These are phyloP conservation scores for Fusarium penzigii DNA, from an alignment of 2,329 filamentous ascomycete genomes.

Conservation along the genomic window DNA sequence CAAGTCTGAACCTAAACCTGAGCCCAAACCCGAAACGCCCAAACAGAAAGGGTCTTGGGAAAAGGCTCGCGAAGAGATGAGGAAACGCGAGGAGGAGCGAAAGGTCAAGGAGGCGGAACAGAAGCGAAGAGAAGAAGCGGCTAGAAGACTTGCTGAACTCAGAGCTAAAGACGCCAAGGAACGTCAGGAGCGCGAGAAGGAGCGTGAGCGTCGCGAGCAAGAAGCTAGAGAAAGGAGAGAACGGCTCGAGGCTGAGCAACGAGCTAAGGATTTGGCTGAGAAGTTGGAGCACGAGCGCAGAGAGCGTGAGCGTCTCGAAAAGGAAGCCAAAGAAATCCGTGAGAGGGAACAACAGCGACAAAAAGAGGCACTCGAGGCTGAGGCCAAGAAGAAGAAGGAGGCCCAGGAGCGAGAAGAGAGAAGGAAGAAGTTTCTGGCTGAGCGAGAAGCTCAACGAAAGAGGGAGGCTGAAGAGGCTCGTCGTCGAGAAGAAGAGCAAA, in stretches of 20 bases:
- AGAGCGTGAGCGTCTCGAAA: constrained; percentile 46
- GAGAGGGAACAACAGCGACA: constrained; percentile 45
- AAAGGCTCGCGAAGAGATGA: constrained; percentile 67
- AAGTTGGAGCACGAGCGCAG: constrained; percentile 40
- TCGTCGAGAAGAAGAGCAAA: constrained; percentile 32
- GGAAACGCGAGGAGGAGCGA: constrained; percentile 64
- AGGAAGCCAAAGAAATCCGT: constrained; percentile 40
- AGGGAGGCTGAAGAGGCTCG: constrained; percentile 27
- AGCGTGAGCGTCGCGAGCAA: constrained; percentile 39
- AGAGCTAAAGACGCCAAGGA: constrained; percentile 57
- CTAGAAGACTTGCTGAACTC: constrained; percentile 53
- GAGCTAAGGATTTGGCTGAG: constrained; percentile 35
- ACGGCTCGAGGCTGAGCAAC: constrained; percentile 29
- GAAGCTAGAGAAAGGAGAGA: constrained; percentile 31
- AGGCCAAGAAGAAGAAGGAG: constrained; percentile 37
- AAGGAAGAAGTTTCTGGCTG: constrained; percentile 24
- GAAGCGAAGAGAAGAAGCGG: constrained; percentile 58
- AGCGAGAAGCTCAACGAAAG: constrained; percentile 22
- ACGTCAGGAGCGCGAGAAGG: constrained; percentile 43
- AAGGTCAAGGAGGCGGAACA: constrained; percentile 62
- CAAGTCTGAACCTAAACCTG: not conserved
- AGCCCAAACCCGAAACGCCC: constrained; percentile 27
- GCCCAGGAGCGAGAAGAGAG: constrained; percentile 41
- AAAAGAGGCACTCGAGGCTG: constrained; percentile 35
- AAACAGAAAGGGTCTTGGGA: constrained; percentile 60